Evolutionary conservation across 2,329 filamentous ascomycete genomes (phyloP), one percentile per base, ranked within the genome.

Genomic region (Albifimbria verrucaria): DNA sequence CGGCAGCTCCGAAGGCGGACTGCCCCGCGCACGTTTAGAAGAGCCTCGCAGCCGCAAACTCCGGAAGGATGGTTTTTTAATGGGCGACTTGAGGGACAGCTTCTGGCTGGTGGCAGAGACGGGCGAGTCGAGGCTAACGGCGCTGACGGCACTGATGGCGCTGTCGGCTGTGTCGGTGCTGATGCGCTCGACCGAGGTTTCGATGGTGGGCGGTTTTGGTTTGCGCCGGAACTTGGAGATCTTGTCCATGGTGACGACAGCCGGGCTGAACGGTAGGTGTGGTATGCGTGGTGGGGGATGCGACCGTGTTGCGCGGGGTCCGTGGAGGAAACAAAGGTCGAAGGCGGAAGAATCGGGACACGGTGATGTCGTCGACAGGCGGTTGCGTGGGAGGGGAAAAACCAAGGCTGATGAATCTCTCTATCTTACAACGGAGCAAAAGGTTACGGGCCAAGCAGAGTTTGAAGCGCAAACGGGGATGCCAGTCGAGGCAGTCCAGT

Each of bases 21-120:
- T 72, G 53, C 66, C 63, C 50, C 70, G 65, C 18, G 75, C 74
- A 62, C 78, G 75, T 66, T 80, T 80, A 51, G 72, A 68, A 22
- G 75, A 70, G 51, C 71, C 67, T 51, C 74, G 72, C 50, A 79
- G 68, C 49, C 75, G 72, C 53, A 80, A 68, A 55, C 68, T 70
- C 41, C 74, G 72, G 49, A 80, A 77, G 41, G 77, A 65, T 18
- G 72, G 68, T 42, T 68, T 69, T 52, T 69, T 70, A 36, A 55
- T 54, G 23, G 63, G 56, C 23, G 62, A 52, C 52, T 63, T 68
- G 7, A 53, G 52, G 20, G 52, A 21, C 10, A 48, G 46, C 23
- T 63, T 62, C 26, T 59, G 63, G n/a, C 49, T 48, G 23, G 32
- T 17, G 32, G 32, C 32, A n/a, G 25, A 18, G 24, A 48, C 46